Base-by-base conservation (phyloP, 2,329 filamentous ascomycete species). In the Fusarium subtropicale region DNA sequence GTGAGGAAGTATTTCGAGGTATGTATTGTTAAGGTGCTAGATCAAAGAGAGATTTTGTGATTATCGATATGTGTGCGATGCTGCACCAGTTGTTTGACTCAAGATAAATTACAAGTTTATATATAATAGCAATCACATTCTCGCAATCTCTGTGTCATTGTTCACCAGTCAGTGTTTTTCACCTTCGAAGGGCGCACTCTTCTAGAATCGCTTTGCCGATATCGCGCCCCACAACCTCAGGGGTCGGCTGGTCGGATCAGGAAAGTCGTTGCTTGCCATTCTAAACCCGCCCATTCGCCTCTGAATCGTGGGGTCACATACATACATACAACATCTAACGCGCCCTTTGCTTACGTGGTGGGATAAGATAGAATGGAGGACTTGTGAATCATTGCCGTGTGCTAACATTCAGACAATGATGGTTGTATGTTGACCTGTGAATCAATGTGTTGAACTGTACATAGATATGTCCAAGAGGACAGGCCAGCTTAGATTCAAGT, bases 191-290 rank as follows among this genome's bases (percentile, higher is more conserved):
- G 64, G 58, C 64, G 62, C 50, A 30, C 24, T 52, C 48, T 64
- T 38, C 36, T 36, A 67, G 34, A 44, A 46, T 67, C 28, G 44
- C 42, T 51, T 51, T 61, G 62, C 66, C 66, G 66, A 69, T 70
- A 67, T 69, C 66, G 66, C 66, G 66, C 62, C 66, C 66, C 66
- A 67, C 66, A 66, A 28, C n/a, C 52, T 52, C 56, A 39, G 34
- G 48, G 33, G 24, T 38, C 53, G 30, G 47, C 57, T 55, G 24
- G 41, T 69, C 42, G 51, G 50, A 56, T 41, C n/a, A 47, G 56
- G 22, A 63, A 48, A 41, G 46, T 56, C 22, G 34, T 58, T 63
- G 57, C 34, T 59, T 48, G 54, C 26, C 22, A 59, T 44, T 42
- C n/a, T 28, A 45, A 36, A 42, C 46, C 54, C 31, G 38, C 33